Evolutionary conservation across 352 stramenopile species (phyloP), one percentile per base, ranked within the genome.

Genomic region (Aphanomyces stellatus): DNA sequence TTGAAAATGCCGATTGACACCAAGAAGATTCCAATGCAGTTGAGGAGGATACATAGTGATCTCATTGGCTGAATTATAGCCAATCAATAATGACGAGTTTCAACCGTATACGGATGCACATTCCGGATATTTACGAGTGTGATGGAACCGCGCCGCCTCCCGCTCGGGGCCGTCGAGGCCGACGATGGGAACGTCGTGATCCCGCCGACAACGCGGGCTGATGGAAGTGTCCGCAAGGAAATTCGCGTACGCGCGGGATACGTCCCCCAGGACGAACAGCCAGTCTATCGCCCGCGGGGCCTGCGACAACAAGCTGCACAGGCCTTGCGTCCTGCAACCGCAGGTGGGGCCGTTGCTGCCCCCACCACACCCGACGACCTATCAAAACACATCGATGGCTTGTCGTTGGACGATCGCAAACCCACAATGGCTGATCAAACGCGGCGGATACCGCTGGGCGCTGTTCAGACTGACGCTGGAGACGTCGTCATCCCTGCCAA

Each of bases 201-300:
- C 48, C 82, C 83, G 13, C 74, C 75, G 56, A 88, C 75, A 25
- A 69, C 63, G 25, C 80, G 85, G 25, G 77, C 86, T 3, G 82
- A 95, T 71, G 86, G 86, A 1, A 89, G 84, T 0, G 75, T 82
- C 57, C 82, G 86, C 53, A 92, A 92, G 68, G 56, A 82, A 28
- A 88, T 95, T 53, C 82, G 83, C 62, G 88, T 95, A 66, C 86
- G 86, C 33, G 69, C 87, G 70, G 84, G 84, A 59, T 92, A 91
- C 69, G 73, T 91, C 46, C 82, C 82, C 49, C 84, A 91, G 71
- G 86, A 95, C 59, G 86, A 95, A 68, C 74, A 90, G 53, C 78
- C 80, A 56, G 82, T 82, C 53, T 94, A 94, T 74, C 88, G 90
- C 65, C 86, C 83, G 30, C 69, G 87, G 40, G 81, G 71, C 30